Evolutionary conservation across 257 asterid genomes (phyloP), one percentile per base, ranked within the genome.

Genomic region (Nicotiana otophora): DNA sequence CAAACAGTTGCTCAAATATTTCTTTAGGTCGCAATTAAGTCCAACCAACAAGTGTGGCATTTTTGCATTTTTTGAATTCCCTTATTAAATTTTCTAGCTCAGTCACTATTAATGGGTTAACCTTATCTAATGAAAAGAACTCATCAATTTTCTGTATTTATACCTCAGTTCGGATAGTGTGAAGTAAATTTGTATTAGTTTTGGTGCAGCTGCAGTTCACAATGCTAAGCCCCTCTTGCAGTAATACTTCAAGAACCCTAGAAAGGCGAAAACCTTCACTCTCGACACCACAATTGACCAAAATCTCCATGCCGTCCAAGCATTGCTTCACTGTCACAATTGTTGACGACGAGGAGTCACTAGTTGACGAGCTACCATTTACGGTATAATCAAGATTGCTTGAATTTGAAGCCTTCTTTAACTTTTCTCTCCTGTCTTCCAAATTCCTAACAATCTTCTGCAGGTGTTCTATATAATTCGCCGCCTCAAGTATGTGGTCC

Each of bases 111-210:
- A 23, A 23, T 23, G 26, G 26, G 26, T 23, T 23, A 23, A 23
- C 26, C 26, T 23, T 23, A 23, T 23, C 26, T 23, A 23, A 57
- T 70, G 58, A 74, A 48, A 74, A 14, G 80, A 74, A 72, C 8
- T 10, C 16, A 11, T 0, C 58, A 78, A 11, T 11, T 60, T 51
- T 19, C n/a, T 15, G 60, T 39, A 28, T 8, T 1, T 19, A 1
- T 82, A 89, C 93, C 94, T 88, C 87, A 58, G 91, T 85, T 83
- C 83, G 89, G 64, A 92, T 90, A 5, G 85, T 67, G 63, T 85
- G 88, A 80, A 81, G 86, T 7, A 85, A 62, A 33, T 36, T 87
- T 74, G 62, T 15, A 4, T 55, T 88, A 15, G 63, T 58, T 81
- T 86, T 83, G 54, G 90, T 83, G 84, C 62, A 88, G 55, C 81